Conservation (phyloP, 352 stramenopile species). For the Blastocystis sp. region DNA sequence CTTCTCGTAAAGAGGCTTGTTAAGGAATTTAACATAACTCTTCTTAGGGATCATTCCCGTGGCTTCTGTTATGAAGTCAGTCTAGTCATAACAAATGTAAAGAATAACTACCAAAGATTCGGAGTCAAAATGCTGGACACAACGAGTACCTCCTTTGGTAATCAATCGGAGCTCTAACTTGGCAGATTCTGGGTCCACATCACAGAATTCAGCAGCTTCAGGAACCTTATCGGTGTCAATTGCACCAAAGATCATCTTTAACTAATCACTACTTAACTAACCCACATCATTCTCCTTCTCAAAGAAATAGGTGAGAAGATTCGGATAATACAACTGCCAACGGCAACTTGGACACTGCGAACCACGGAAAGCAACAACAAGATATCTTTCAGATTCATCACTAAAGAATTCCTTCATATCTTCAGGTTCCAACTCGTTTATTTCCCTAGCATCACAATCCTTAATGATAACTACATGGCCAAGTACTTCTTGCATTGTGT, state of each 20-base stretch:
- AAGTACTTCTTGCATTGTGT: constrained; percentile 17
- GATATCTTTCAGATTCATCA: constrained; percentile 32
- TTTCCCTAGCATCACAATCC: background rate
- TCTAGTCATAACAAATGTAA: background rate
- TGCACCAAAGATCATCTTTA: constrained; percentile 33
- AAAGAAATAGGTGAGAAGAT: constrained; percentile 53
- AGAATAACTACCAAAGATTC: background rate
- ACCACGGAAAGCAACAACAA: constrained; percentile 47
- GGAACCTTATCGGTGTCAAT: constrained; percentile 34
- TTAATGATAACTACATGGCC: background rate
- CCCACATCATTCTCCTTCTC: constrained; percentile 54
- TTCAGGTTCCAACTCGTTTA: constrained; percentile 42
- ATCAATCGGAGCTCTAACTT: constrained; percentile 47
- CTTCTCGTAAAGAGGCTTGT: background rate
- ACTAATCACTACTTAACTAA: background rate
- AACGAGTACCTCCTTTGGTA: constrained; percentile 7
- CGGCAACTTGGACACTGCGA: constrained; percentile 26
- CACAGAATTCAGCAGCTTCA: constrained; percentile 38
- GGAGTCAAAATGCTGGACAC: constrained; percentile 30
- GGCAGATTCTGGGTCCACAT: constrained; percentile 58
- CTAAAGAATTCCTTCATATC: constrained; percentile 42
- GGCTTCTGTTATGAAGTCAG: constrained; percentile 43
- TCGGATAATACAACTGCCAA: constrained; percentile 56
- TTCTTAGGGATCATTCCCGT: constrained; percentile 69
- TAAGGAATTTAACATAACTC: constrained; percentile 59